phyloP scores from a whole-genome alignment of 1,284 basidiomycete genomes.

The Apiotrichum sp. region DNA sequence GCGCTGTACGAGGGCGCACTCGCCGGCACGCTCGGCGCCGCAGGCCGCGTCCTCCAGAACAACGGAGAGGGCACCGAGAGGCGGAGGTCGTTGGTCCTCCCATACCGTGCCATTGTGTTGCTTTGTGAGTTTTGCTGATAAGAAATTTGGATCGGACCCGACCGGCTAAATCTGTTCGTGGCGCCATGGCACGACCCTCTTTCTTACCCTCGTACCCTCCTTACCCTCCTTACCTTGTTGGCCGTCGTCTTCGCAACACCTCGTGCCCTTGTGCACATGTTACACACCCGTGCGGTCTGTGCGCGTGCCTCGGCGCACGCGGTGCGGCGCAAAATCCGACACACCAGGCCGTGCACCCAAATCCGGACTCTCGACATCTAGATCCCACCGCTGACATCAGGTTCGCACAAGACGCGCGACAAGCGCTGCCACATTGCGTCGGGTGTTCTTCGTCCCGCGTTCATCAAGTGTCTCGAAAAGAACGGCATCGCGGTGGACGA shows the following conservation, averaged over 20 bases:
- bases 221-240: too few species aligned
- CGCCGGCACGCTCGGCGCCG: conserved; percentile 52
- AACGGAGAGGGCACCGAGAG: conserved; percentile 30
- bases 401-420: conserved; percentile 85
- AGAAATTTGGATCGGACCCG: too few species aligned
- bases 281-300: not conserved
- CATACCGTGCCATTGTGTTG: conserved; percentile 64
- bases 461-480: conserved; percentile 33
- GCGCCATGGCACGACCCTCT: too few species aligned
- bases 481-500: conserved; percentile 43
- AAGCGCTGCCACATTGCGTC: conserved; percentile 83
- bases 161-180: too few species aligned
- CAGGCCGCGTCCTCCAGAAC: conserved; percentile 19
- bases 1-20: conserved; percentile 62
- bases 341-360: not conserved
- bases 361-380: not conserved
- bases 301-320: too few species aligned
- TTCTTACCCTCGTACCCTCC: too few species aligned
- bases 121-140: conserved; percentile 58
- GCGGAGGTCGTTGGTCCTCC: conserved; percentile 58
- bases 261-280: not conserved
- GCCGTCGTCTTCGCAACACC: too few species aligned
- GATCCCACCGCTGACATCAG: conserved; percentile 46
- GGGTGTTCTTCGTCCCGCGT: conserved; percentile 61
- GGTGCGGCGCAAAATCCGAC: too few species aligned